phyloP scores from a whole-genome alignment of 345 rosid genomes.

The Eucalyptus polybractea region DNA sequence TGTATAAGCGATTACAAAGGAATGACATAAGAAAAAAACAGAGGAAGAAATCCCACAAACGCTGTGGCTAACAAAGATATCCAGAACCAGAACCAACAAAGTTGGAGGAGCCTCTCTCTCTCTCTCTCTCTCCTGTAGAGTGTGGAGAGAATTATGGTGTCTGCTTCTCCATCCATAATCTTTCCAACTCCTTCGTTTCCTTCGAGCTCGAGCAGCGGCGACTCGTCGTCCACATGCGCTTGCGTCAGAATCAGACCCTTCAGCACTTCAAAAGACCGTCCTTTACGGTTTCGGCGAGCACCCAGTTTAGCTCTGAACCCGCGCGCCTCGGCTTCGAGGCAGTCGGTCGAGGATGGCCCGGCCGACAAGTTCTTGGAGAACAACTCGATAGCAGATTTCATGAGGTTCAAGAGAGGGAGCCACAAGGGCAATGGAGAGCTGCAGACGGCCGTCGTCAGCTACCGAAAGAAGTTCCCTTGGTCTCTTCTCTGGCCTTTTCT shows the following conservation, averaged over 20 bases:
- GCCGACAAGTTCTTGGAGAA: conserved; percentile 31
- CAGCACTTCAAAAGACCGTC: not conserved
- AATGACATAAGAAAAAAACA: not conserved
- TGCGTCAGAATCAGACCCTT: conserved; percentile 4
- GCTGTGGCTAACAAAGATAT: not conserved
- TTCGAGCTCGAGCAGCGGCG: not conserved
- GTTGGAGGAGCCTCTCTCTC: not conserved
- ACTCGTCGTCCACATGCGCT: conserved; percentile 13
- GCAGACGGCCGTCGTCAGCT: conserved; percentile 85
- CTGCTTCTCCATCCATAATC: conserved; percentile 26
- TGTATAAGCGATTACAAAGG: not conserved
- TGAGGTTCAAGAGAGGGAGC: conserved; percentile 54
- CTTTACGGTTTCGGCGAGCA: not conserved
- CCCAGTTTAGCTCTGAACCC: conserved; percentile 7
- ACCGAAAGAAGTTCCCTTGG: conserved; percentile 77
- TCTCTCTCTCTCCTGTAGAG: not conserved
- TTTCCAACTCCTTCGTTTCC: conserved; percentile 13
- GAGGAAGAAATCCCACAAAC: not conserved
- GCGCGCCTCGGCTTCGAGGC: conserved; percentile 8
- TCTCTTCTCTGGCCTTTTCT: conserved; percentile 65
- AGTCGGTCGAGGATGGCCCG: conserved; percentile 29
- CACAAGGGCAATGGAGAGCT: conserved; percentile 29
- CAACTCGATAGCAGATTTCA: conserved; percentile 72
- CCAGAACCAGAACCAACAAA: not conserved
- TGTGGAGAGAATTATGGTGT: conserved; percentile 24